A percentile compares a stretch with the other conserved stretches of the same genome.
phyloP scores from a whole-genome alignment of 1,284 basidiomycete genomes.

The Erythrobasidium hasegawianum region DNA sequence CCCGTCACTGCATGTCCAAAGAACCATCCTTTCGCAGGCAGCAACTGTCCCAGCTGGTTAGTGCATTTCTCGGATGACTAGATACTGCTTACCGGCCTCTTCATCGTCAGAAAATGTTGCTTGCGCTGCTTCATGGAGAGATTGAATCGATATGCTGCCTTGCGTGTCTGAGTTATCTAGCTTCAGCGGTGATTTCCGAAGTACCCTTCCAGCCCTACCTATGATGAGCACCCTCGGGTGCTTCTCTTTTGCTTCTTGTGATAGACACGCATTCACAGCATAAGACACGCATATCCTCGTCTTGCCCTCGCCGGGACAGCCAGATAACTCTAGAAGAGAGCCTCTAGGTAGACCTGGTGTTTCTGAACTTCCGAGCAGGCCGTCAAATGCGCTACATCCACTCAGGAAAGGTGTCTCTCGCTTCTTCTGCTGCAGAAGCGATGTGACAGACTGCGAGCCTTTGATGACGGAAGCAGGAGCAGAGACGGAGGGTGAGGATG shows the following conservation, averaged over 20 bases:
- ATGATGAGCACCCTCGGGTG: conserved; percentile 24
- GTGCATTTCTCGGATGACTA: no score
- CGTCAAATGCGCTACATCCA: conserved; percentile 10
- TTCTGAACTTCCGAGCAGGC: conserved; percentile 8
- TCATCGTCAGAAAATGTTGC: background rate
- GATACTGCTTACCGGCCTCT: no score
- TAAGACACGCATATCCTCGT: conserved; percentile 24
- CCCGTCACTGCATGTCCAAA: conserved; percentile 18
- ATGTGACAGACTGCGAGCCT: background rate
- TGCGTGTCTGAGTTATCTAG: conserved; percentile 24
- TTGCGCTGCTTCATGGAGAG: conserved; percentile 9
- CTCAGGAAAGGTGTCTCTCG: background rate
- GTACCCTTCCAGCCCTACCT: conserved; percentile 2
- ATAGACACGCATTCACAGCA: conserved; percentile 19
- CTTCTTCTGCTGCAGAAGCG: conserved; percentile 1
- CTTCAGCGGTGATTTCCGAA: no score
- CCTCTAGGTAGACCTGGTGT: background rate
- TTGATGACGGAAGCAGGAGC: no score
- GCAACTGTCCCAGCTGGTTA: background rate
- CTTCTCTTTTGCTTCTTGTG: background rate
- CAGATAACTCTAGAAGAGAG: conserved; percentile 28
- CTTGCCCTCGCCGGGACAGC: conserved; percentile 34
- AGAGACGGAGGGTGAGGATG: background rate
- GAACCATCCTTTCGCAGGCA: conserved; percentile 5
- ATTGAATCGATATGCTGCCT: conserved; percentile 6